Conservation (phyloP, 371 early-diverging fungal genomes). For the Zychaea mexicana region DNA sequence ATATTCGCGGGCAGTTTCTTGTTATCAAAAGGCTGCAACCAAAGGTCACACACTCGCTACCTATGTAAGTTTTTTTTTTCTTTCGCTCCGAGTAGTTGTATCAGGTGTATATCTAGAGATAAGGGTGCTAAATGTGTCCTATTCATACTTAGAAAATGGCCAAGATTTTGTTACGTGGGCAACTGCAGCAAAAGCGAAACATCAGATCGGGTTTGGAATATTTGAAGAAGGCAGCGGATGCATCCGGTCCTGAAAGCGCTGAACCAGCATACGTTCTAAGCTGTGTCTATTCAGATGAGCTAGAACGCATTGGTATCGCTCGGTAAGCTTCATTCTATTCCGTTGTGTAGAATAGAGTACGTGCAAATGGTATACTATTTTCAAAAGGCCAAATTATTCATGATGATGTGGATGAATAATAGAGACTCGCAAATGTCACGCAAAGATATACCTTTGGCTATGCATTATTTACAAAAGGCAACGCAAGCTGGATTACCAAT, state of each 20-base stretch:
- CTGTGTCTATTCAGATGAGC: slow-evolving; percentile 39
- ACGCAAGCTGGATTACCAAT: slow-evolving; percentile 8
- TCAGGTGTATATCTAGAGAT: background rate
- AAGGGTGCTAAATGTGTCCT: background rate
- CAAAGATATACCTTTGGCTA: slow-evolving; percentile 11
- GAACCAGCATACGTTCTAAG: slow-evolving; percentile 42
- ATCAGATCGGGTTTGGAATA: slow-evolving; percentile 18
- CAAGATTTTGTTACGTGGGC: slow-evolving; percentile 19
- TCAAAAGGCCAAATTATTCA: background rate
- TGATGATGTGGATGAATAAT: no score
- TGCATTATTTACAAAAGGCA: slow-evolving; percentile 21
- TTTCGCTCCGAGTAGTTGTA: background rate
- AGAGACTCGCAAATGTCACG: slow-evolving; percentile 14
- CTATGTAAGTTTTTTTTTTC: slow-evolving; percentile 16
- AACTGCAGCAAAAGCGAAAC: slow-evolving; percentile 17
- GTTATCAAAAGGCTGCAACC: slow-evolving; percentile 76
- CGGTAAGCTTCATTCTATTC: background rate
- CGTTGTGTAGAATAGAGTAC: background rate
- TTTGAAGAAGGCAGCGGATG: slow-evolving; percentile 25
- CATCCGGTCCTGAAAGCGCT: slow-evolving; percentile 26
- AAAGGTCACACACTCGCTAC: slow-evolving; percentile 43
- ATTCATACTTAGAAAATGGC: slow-evolving; percentile 23
- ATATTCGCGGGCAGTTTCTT: slow-evolving; percentile 65
- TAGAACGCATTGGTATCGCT: slow-evolving; percentile 19
- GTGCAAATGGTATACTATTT: background rate